Percentiles rank a stretch among this genome's conserved stretches.
Evolutionary conservation across 2,329 filamentous ascomycete genomes (phyloP).

Genomic region (Penicillium sp.): DNA sequence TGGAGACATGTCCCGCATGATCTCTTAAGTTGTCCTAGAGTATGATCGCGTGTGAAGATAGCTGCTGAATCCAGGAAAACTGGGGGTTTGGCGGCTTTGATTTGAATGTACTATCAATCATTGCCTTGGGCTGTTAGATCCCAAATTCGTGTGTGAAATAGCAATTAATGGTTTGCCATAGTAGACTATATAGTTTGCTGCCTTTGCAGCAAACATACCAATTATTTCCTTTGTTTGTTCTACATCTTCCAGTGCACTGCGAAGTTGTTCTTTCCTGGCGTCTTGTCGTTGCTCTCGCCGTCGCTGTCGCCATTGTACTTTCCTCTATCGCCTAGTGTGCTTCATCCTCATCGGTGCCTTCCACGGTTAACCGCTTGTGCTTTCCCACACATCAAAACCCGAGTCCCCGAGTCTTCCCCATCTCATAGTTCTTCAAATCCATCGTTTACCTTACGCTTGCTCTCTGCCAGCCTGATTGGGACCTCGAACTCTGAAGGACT

Average conservation of each 20-base stretch:
- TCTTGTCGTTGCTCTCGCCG: not conserved
- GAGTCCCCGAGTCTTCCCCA: not conserved
- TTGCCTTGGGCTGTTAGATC: constrained; percentile 29
- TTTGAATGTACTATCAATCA: constrained; percentile 34
- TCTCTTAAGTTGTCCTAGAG: constrained; percentile 21
- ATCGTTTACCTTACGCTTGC: not conserved
- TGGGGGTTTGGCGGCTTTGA: constrained; percentile 14
- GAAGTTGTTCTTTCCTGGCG: not conserved
- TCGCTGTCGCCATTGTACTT: not conserved
- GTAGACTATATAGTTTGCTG: constrained; percentile 30
- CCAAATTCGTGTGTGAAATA: constrained; percentile 32
- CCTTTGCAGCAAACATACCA: constrained; percentile 20
- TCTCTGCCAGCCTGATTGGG: not conserved
- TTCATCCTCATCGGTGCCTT: not conserved
- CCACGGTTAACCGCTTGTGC: not conserved
- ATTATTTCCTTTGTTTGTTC: constrained; percentile 26
- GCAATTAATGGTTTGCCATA: constrained; percentile 32
- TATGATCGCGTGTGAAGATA: constrained; percentile 24
- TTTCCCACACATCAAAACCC: not conserved
- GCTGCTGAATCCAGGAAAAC: constrained; percentile 10
- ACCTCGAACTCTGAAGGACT: not conserved
- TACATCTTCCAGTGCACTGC: not conserved
- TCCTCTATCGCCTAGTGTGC: not conserved
- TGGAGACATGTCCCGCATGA: constrained; percentile 82
- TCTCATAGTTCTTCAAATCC: not conserved